Conservation (phyloP, 768 basidiomycete genomes). For the Cantharellus cinnabarinus region DNA sequence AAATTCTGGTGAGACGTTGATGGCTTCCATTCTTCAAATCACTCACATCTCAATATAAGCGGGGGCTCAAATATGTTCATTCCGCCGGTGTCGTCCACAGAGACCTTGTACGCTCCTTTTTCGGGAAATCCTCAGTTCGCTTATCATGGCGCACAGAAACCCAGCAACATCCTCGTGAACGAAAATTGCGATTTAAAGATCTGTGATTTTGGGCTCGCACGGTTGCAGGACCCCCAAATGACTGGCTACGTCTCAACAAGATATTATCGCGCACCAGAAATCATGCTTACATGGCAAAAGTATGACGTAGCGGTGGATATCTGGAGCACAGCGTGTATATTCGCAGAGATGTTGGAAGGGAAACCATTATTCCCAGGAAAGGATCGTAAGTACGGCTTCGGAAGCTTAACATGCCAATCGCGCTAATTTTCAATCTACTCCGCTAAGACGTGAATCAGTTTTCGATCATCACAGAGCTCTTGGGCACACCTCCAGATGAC, state of each 20-base stretch:
- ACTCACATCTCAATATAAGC: slow-evolving; percentile 24
- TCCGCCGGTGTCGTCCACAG: slow-evolving; percentile 98
- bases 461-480: slow-evolving; percentile 94
- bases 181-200: slow-evolving; percentile 99
- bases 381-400: slow-evolving; percentile 56
- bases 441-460: slow-evolving; percentile 91
- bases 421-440: slow-evolving; percentile 4
- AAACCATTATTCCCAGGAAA: slow-evolving; percentile 98
- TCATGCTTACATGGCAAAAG: slow-evolving; percentile 99
- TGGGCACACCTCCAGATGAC: slow-evolving; percentile 98
- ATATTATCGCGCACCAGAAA: slow-evolving; percentile 97
- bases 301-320: slow-evolving; percentile 99
- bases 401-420: neutral
- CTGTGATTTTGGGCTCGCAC: slow-evolving; percentile 95
- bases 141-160: slow-evolving; percentile 40
- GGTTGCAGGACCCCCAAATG: slow-evolving; percentile 99
- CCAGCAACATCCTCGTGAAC: slow-evolving; percentile 97
- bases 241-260: slow-evolving; percentile 98
- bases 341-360: slow-evolving; percentile 98
- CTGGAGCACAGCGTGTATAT: slow-evolving; percentile 98
- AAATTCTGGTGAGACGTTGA: slow-evolving; percentile 57
- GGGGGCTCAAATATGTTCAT: slow-evolving; percentile 97
- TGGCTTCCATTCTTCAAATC: neutral
- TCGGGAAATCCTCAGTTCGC: neutral
- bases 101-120: slow-evolving; percentile 45